These are phyloP conservation scores for Solanum ossicruentum DNA, from an alignment of 257 asterid species.

Conservation along the genomic window DNA sequence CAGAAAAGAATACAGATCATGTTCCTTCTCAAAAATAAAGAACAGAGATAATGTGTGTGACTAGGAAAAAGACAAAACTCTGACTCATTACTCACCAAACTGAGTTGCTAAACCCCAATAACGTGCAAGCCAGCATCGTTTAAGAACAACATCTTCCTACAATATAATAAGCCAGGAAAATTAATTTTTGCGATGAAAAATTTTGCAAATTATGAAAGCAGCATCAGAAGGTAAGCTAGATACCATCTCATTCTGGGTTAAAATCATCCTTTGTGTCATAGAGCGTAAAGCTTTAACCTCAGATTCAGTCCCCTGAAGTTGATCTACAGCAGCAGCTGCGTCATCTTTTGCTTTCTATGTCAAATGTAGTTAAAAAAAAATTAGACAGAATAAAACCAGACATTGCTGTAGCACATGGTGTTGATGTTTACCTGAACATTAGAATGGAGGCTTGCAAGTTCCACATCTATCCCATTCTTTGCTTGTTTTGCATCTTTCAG, in stretches of 20 bases:
- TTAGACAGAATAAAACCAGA: slow-evolving; percentile 8
- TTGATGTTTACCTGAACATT: slow-evolving; percentile 45
- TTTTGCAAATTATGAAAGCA: neutral
- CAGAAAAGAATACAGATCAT: neutral
- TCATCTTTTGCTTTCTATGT: slow-evolving; percentile 62
- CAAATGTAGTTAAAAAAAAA: slow-evolving; percentile 12
- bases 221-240: slow-evolving; percentile 5
- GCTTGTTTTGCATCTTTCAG: slow-evolving; percentile 77
- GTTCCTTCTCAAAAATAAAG: neutral
- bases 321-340: slow-evolving; percentile 45
- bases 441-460: slow-evolving; percentile 48
- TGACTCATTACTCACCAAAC: slow-evolving; percentile 37
- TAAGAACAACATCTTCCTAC: slow-evolving; percentile 98
- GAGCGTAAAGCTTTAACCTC: slow-evolving; percentile 77
- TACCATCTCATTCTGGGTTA: slow-evolving; percentile 92
- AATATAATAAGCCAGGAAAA: slow-evolving; percentile 5
- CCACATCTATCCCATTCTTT: slow-evolving; percentile 61
- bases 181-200: neutral
- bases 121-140: slow-evolving; percentile 99
- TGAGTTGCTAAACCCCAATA: slow-evolving; percentile 95
- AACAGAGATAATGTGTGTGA: neutral
- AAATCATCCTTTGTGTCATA: slow-evolving; percentile 93
- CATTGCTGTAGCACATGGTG: slow-evolving; percentile 1
- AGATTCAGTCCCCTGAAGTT: slow-evolving; percentile 53
- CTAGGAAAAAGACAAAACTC: neutral